Percentiles rank a stretch among this genome's conserved stretches.
These are phyloP conservation scores for Penicillium corylophilum DNA, from an alignment of 2,329 filamentous ascomycete genomes.

Conservation along the genomic window DNA sequence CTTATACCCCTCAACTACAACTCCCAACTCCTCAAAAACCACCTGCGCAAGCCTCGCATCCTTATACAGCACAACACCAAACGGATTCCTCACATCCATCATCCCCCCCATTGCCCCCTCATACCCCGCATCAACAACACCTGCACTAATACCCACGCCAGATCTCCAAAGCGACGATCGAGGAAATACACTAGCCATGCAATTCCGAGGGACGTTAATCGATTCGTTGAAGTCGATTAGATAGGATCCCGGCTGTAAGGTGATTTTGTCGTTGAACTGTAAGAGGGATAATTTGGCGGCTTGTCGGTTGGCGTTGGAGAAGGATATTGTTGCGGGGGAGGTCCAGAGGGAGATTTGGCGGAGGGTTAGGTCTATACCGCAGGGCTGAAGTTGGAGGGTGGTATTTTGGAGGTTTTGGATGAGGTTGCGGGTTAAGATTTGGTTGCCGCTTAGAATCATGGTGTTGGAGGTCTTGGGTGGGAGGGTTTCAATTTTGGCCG, in stretches of 20 bases:
- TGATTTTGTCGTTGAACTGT: constrained; percentile 18
- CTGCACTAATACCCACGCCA: constrained; percentile 38
- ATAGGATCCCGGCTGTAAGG: constrained; percentile 34
- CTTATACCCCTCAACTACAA: constrained; percentile 38
- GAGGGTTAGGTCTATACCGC: constrained; percentile 33
- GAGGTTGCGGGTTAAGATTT: constrained; percentile 19
- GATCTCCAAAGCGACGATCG: constrained; percentile 44
- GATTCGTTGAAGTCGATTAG: constrained; percentile 41
- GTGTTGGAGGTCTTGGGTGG: neutral
- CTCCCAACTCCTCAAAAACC: constrained; percentile 40
- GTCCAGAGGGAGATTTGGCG: constrained; percentile 27
- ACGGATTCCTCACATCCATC: constrained; percentile 38
- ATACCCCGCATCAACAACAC: constrained; percentile 47
- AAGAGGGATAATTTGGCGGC: constrained; percentile 21
- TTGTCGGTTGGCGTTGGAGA: constrained; percentile 29
- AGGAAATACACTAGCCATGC: constrained; percentile 42
- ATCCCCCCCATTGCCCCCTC: constrained; percentile 42
- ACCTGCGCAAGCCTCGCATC: constrained; percentile 43
- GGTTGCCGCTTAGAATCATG: constrained; percentile 20
- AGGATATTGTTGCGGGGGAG: constrained; percentile 30
- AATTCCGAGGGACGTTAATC: constrained; percentile 38
- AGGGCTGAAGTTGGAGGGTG: constrained; percentile 30
- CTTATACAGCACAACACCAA: constrained; percentile 34
- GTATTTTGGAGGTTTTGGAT: constrained; percentile 19
- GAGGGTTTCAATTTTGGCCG: too few relatives aligned